phyloP scores from a whole-genome alignment of 768 basidiomycete genomes.

The Russula brevipes region DNA sequence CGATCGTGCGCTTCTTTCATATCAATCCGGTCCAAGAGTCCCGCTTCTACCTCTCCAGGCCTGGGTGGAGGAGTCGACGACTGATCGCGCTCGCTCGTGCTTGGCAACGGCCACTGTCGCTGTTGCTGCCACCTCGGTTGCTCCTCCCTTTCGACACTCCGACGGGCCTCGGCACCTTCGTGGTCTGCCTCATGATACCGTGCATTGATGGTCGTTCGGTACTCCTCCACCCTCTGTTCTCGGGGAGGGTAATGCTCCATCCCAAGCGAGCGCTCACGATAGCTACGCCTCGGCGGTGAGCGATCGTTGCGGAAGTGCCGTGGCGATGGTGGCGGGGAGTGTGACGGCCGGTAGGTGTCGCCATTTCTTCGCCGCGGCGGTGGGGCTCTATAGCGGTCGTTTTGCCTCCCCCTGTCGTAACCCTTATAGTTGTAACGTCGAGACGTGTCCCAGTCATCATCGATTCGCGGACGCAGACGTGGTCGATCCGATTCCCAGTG shows the following conservation, averaged over 20 bases:
- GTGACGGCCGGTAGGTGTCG: neutral
- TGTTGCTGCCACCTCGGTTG: neutral
- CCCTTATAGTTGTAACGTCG: neutral
- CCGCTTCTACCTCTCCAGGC: conserved; percentile 1
- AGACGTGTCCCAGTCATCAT: neutral
- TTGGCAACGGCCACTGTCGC: neutral
- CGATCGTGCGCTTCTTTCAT: conserved; percentile 4
- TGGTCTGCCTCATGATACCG: neutral
- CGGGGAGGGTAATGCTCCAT: neutral
- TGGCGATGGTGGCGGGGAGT: conserved; percentile 6
- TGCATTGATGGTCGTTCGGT: neutral
- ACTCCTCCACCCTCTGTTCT: neutral
- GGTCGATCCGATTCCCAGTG: neutral
- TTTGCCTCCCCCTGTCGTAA: conserved; percentile 1
- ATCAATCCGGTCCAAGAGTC: conserved; percentile 8
- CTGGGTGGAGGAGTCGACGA: neutral
- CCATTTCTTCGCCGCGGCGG: neutral
- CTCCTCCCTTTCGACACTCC: neutral
- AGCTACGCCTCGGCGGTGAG: neutral
- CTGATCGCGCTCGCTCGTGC: neutral
- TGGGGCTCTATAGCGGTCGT: neutral
- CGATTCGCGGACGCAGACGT: neutral
- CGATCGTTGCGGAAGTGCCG: neutral
- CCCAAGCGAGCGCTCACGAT: neutral
- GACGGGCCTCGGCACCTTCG: neutral